Evolutionary conservation across 345 rosid genomes (phyloP), one percentile per base, ranked within the genome.

Genomic region (Clausena lansium): DNA sequence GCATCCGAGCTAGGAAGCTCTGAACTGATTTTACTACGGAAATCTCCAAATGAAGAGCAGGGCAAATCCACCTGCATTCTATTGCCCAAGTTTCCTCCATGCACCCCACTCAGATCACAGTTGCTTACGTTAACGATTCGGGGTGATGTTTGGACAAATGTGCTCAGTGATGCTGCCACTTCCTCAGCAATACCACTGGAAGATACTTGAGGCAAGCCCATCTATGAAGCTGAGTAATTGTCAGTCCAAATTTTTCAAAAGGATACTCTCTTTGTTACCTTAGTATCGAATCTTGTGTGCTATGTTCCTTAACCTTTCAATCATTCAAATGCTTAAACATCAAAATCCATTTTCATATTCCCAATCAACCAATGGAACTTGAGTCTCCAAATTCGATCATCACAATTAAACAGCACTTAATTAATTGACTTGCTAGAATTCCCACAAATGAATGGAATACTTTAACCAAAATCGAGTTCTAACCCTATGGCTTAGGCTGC

Each of bases 151-250:
- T 79, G 89, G 76, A 81, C 79, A 74, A 85, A 79, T 22, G 86
- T 77, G 81, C 78, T 76, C 73, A 74, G 60, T 1, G 87, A 76
- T 32, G 85, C 83, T 70, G 84, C 73, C 57, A 76, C 73, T 78
- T 76, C 91, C 70, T 86, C 83, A 5, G 77, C 83, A 79, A 76
- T 67, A 73, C 81, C 87, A 77, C 63, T 52, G 19, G 91, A 84
- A 72, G 89, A 84, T 77, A 84, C 82, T 77, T 89, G 94, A 3
- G 92, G 92, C 85, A 91, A 85, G 33, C 94, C 92, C 92, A 91
- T 91, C 41, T 71, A 81, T 69, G 35, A 74, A 79, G 57, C 33
- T 70, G 11, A 73, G 32, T 41, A 36, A 66, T 9, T 9, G 30
- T 73, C 55, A 76, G 58, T 27, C 67, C 9, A 58, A 74, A 79